Base-by-base conservation (phyloP, 768 basidiomycete species). In the Kockovaella imperatae region DNA sequence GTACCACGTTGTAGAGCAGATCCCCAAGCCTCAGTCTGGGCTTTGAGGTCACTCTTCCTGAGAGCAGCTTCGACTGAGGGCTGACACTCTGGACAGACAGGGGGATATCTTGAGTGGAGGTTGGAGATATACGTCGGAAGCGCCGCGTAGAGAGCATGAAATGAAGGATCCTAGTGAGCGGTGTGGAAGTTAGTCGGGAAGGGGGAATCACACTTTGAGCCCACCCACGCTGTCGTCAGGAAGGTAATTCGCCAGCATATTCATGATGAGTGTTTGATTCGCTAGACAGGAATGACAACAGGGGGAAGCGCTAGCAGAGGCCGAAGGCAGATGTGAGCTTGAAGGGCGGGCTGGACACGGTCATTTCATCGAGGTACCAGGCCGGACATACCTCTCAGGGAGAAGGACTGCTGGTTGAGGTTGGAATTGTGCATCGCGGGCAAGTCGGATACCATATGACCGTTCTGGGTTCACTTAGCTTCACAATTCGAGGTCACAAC, bases 221-320 rank as follows among this genome's bases (percentile, higher is more conserved):
- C n/a, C 34, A 75, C 83, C 57, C 64, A 88, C 88, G 50, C 79
- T 77, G n/a, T 81, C 78, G 21, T 80, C 73, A 8, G 89, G 89
- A 0, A 93, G 77, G 69, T 91, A 96, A 60, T 85, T 89, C 14
- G 89, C 85, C 26, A 96, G 74, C 47, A 96, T 78, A 69, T 89
- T 87, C 52, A 86, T 75, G 45, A 88, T 75, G 31, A 96, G 77
- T 75, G 81, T 83, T 63, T 95, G 90, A 70, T 96, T 96, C n/a
- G 87, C 86, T 59, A 84, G 82, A 68, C 91, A 95, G 5, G 80
- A 80, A 58, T 84, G 82, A 71, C 90, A 96, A 73, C 93, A 91
- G 6, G 53, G 53, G 13, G 53, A 59, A 5, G 47, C 44, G 17
- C 24, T 34, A 10, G 53, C 40, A 3, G 53, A 45, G 3, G 50